phyloP scores from a whole-genome alignment of 2,329 filamentous ascomycete species.

The Epichloe coenophiala region DNA sequence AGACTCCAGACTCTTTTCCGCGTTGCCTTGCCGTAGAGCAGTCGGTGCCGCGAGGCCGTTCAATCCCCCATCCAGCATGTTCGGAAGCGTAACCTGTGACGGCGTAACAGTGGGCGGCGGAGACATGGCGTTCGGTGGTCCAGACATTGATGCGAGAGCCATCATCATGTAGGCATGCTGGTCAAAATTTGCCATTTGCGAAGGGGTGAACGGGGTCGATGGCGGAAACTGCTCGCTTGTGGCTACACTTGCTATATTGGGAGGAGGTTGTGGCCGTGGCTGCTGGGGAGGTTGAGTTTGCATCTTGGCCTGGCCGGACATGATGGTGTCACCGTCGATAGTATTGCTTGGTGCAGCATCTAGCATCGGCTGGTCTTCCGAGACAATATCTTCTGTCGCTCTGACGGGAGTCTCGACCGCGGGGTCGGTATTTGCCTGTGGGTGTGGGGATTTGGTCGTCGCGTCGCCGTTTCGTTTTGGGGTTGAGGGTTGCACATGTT shows the following conservation, averaged over 20 bases:
- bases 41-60: slow-evolving; percentile 17
- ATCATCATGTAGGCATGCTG: slow-evolving; percentile 32
- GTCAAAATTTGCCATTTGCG: slow-evolving; percentile 19
- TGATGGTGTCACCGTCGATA: not conserved
- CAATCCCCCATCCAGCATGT: slow-evolving; percentile 19
- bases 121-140: slow-evolving; percentile 22
- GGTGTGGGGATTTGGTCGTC: not conserved
- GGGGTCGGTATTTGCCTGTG: not conserved
- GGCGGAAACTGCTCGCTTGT: slow-evolving; percentile 16
- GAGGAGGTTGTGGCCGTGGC: slow-evolving; percentile 8
- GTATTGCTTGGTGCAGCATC: slow-evolving; percentile 7
- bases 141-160: slow-evolving; percentile 27
- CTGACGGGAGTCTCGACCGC: not conserved
- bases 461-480: slow-evolving; percentile 1
- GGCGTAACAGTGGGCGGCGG: slow-evolving; percentile 32
- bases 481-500: slow-evolving; percentile 6
- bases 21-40: slow-evolving; percentile 20
- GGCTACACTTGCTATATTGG: slow-evolving; percentile 6
- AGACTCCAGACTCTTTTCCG: slow-evolving; percentile 35
- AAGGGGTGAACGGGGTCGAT: slow-evolving; percentile 21
- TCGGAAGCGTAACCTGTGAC: slow-evolving; percentile 31
- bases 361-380: slow-evolving; percentile 8
- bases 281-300: slow-evolving; percentile 3
- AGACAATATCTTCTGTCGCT: not conserved
- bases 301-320: slow-evolving; percentile 3